Conservation (phyloP, 768 basidiomycete species). For the Mrakia frigida region DNA sequence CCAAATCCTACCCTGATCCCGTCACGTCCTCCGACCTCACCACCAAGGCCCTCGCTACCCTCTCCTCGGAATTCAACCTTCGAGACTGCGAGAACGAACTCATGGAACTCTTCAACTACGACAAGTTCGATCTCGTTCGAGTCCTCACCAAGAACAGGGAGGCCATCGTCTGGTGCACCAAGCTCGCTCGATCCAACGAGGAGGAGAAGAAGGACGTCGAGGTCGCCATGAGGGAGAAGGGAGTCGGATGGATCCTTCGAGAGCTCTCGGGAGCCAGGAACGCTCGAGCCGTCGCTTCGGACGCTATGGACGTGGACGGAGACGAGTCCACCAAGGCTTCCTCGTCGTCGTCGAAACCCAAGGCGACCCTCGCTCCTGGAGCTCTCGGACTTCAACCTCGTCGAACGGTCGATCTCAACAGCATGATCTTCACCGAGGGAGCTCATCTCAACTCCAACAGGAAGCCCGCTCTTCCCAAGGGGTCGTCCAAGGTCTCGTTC, state of each 20-base stretch:
- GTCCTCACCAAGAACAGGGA: conserved; percentile 93
- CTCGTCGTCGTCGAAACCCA: conserved; percentile 50
- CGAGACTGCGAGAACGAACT: conserved; percentile 93
- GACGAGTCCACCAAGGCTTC: conserved; percentile 43
- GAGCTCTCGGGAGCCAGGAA: conserved; percentile 73
- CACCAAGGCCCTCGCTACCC: conserved; percentile 63
- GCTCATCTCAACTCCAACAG: conserved; percentile 98
- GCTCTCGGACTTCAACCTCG: conserved; percentile 76
- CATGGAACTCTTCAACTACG: conserved; percentile 94
- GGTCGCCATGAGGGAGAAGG: conserved; percentile 97
- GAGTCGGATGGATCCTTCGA: conserved; percentile 88
- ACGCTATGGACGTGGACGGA: conserved; percentile 70
- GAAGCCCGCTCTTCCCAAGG: conserved; percentile 94
- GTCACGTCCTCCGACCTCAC: conserved; percentile 92
- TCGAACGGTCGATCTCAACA: conserved; percentile 77
- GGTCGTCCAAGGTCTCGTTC: conserved; percentile 91
- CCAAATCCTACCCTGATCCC: conserved; percentile 86
- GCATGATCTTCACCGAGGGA: conserved; percentile 93
- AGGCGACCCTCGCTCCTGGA: conserved; percentile 79
- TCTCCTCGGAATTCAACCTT: conserved; percentile 75
- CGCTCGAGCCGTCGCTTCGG: conserved; percentile 50
- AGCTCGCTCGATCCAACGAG: conserved; percentile 79
- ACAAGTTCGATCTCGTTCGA: conserved; percentile 81
- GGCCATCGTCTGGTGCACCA: conserved; percentile 95
- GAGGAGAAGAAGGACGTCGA: conserved; percentile 89